Percentiles rank a stretch among this genome's conserved stretches.
phyloP scores from a whole-genome alignment of 257 asterid genomes.

The Nemophila menziesii region DNA sequence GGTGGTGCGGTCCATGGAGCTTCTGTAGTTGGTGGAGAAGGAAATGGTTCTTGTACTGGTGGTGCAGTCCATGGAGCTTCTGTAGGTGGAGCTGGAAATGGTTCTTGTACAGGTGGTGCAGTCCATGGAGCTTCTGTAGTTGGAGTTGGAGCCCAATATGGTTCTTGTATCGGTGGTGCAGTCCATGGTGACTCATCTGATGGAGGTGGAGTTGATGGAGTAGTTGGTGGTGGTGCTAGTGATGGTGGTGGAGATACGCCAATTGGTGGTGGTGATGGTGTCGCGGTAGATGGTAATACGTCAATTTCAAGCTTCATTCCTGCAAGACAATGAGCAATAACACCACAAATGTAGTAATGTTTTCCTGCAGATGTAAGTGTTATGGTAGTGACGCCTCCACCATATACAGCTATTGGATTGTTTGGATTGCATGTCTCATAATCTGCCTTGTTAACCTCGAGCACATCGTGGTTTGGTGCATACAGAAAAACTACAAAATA shows the following conservation, averaged over 20 bases:
- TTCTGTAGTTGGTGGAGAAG: no score
- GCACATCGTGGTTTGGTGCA: constrained; percentile 39
- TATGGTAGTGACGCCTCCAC: constrained; percentile 37
- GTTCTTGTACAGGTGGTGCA: no score
- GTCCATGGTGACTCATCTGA: constrained; percentile 8
- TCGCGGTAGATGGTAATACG: constrained; percentile 19
- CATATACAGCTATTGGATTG: constrained; percentile 25
- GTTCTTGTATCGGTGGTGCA: constrained; percentile 10
- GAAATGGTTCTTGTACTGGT: no score
- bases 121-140: no score
- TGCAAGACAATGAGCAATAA: constrained; percentile 43
- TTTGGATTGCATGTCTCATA: constrained; percentile 38
- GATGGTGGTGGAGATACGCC: constrained; percentile 15
- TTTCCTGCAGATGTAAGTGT: constrained; percentile 43
- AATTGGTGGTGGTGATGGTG: constrained; percentile 31
- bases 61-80: no score
- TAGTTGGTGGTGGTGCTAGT: constrained; percentile 8
- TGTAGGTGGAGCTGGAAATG: no score
- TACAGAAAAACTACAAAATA: constrained; percentile 48
- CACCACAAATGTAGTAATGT: constrained; percentile 60
- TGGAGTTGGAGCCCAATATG: constrained; percentile 16
- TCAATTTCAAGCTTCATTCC: constrained; percentile 62
- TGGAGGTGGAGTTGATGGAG: constrained; percentile 6
- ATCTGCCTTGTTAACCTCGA: constrained; percentile 45
- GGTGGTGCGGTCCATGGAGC: no score